These are phyloP conservation scores for Geotrichum phurueaensis DNA, from an alignment of 1,139 yeast species.

Conservation along the genomic window DNA sequence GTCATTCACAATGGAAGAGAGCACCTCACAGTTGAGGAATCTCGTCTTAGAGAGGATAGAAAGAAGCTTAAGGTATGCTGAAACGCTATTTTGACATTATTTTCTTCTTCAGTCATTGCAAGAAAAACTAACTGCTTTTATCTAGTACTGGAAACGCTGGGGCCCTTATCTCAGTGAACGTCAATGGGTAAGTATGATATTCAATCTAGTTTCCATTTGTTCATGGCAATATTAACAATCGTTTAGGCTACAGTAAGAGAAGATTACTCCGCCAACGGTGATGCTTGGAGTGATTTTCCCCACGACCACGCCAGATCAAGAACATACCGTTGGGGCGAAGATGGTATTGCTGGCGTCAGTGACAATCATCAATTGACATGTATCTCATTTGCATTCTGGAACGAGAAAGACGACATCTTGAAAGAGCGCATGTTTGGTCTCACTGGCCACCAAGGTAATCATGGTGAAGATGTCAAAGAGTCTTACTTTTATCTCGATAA, in stretches of 20 bases:
- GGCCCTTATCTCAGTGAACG: constrained; percentile 90
- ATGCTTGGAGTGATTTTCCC: constrained; percentile 90
- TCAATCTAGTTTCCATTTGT: not conserved
- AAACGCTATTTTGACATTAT: no score
- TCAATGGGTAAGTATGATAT: constrained; percentile 55
- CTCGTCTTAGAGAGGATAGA: constrained; percentile 56
- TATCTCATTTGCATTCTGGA: constrained; percentile 82
- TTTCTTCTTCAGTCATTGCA: no score
- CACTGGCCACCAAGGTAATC: constrained; percentile 91
- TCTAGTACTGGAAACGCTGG: constrained; percentile 69
- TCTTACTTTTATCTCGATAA: constrained; percentile 81
- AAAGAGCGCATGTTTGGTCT: constrained; percentile 87
- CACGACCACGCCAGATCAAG: constrained; percentile 82
- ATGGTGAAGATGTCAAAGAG: constrained; percentile 93
- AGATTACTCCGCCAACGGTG: constrained; percentile 78
- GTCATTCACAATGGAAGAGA: constrained; percentile 31
- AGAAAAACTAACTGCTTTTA: no score
- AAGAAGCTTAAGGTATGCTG: constrained; percentile 39
- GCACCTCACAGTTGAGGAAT: constrained; percentile 55
- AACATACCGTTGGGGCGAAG: constrained; percentile 94
- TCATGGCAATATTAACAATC: not conserved
- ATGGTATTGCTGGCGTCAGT: constrained; percentile 87
- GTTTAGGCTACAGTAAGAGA: constrained; percentile 76
- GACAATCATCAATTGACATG: constrained; percentile 80
- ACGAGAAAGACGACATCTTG: constrained; percentile 77